Evolutionary conservation across 345 rosid genomes (phyloP).

Genomic region (Camelina neglecta): DNA sequence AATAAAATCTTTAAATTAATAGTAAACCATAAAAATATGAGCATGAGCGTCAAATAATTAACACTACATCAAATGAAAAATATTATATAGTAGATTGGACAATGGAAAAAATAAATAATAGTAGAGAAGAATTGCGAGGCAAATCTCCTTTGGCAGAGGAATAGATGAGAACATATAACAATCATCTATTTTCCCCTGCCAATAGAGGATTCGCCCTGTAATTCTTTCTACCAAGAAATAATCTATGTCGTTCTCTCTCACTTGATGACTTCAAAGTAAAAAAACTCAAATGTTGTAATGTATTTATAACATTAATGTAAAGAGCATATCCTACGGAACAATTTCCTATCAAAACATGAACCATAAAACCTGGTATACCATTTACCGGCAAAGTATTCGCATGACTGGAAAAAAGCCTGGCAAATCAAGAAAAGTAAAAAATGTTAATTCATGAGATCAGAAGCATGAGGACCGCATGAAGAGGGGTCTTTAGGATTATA

Average conservation of each 20-base stretch:
- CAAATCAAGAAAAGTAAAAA: conserved; percentile 2
- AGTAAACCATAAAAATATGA: neutral
- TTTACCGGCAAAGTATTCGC: conserved; percentile 1
- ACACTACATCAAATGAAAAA: conserved; percentile 1
- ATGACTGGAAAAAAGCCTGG: neutral
- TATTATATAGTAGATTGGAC: neutral
- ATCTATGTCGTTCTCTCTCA: neutral
- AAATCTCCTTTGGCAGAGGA: conserved; percentile 47
- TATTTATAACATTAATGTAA: conserved; percentile 25
- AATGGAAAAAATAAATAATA: neutral
- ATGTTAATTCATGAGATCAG: conserved; percentile 15
- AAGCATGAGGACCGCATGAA: conserved; percentile 36
- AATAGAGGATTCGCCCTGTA: conserved; percentile 41
- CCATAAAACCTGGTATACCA: conserved; percentile 2
- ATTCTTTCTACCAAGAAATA: conserved; percentile 28
- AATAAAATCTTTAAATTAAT: neutral
- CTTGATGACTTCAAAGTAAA: conserved; percentile 18
- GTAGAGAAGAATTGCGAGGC: conserved; percentile 38
- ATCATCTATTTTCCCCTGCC: conserved; percentile 29
- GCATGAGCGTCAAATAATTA: neutral
- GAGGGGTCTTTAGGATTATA: conserved; percentile 34
- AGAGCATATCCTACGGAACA: conserved; percentile 37
- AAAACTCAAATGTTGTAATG: neutral
- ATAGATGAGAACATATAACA: conserved; percentile 1
- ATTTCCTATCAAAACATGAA: conserved; percentile 31